These are phyloP conservation scores for Barnettozyma salicaria DNA, from an alignment of 805 yeast species.

Conservation along the genomic window DNA sequence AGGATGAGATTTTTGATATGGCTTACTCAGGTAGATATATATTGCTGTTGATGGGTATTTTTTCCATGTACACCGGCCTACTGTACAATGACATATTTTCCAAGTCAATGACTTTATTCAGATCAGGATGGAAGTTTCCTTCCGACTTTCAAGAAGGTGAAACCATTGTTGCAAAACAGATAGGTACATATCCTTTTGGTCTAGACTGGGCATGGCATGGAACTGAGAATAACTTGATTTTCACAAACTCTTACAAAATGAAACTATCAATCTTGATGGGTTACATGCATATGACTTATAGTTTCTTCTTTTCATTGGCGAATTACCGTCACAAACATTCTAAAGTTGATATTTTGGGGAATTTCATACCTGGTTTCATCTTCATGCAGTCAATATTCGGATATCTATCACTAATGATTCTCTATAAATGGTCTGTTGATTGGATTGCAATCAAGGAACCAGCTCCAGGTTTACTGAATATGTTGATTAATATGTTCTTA, in stretches of 20 bases:
- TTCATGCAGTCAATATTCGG: constrained; percentile 98
- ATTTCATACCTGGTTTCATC: constrained; percentile 87
- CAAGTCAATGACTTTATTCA: constrained; percentile 79
- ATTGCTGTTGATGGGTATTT: constrained; percentile 83
- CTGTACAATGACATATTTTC: constrained; percentile 93
- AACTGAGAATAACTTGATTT: constrained; percentile 85
- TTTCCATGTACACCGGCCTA: constrained; percentile 93
- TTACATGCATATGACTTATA: constrained; percentile 88
- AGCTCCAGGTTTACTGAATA: constrained; percentile 91
- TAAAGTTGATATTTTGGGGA: constrained; percentile 78
- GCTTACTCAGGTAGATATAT: constrained; percentile 92
- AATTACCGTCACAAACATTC: constrained; percentile 69
- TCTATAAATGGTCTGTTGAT: constrained; percentile 92
- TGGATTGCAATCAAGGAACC: constrained; percentile 74
- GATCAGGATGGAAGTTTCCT: constrained; percentile 95
- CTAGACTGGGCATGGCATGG: constrained; percentile 97
- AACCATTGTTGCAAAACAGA: constrained; percentile 55
- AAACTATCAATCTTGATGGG: constrained; percentile 94
- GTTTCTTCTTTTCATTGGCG: constrained; percentile 76
- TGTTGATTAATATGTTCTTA: constrained; percentile 92
- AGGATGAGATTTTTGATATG: constrained; percentile 96
- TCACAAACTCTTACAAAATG: constrained; percentile 96
- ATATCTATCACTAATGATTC: constrained; percentile 75
- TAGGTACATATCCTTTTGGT: constrained; percentile 76
- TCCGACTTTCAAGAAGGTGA: constrained; percentile 59